Evolutionary conservation across 148 eudicot genomes (phyloP).

Genomic region (Camellia japonica): DNA sequence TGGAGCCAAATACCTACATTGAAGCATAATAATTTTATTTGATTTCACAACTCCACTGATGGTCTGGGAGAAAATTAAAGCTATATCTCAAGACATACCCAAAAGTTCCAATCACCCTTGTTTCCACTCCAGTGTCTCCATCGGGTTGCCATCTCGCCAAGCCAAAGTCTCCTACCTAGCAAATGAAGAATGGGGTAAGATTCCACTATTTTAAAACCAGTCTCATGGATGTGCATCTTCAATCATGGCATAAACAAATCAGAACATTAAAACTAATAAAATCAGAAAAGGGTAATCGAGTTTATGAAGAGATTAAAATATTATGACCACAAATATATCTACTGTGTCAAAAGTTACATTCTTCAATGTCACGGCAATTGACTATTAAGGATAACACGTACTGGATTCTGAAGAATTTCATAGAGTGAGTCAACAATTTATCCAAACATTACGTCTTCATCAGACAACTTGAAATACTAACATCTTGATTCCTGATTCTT

Average conservation of each 20-base stretch:
- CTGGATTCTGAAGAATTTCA: neutral
- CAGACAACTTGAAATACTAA: neutral
- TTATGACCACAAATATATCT: neutral
- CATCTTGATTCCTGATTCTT: neutral
- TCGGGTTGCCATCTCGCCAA: slow-evolving; percentile 46
- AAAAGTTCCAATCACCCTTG: slow-evolving; percentile 41
- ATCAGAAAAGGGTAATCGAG: neutral
- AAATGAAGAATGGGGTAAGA: neutral
- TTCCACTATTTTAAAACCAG: neutral
- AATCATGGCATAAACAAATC: neutral
- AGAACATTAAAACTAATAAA: neutral
- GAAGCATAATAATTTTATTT: neutral
- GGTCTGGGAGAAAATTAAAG: neutral
- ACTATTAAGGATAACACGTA: neutral
- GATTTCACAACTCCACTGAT: neutral
- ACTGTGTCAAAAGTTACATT: neutral
- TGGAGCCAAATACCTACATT: slow-evolving; percentile 36
- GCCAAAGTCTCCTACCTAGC: slow-evolving; percentile 40
- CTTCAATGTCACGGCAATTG: neutral
- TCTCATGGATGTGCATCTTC: neutral
- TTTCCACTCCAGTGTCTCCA: slow-evolving; percentile 37
- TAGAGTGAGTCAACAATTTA: neutral
- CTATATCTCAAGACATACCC: slow-evolving; percentile 26
- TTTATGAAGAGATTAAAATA: neutral
- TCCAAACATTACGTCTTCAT: neutral